phyloP scores from a whole-genome alignment of 176 grass and related monocot species.

The Guadua angustifolia region DNA sequence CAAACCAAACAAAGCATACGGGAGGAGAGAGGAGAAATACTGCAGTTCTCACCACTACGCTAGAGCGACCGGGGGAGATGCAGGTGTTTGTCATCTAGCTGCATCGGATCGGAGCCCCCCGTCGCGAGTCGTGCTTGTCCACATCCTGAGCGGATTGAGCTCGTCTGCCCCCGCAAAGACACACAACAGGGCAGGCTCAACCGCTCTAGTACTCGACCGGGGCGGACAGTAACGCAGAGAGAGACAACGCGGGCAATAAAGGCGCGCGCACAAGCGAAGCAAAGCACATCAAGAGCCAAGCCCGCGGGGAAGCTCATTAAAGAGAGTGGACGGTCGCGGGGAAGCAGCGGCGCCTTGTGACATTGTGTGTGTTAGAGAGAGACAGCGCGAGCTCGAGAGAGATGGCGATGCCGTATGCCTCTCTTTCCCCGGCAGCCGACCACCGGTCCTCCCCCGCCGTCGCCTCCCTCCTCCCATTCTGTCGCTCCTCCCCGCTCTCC shows the following conservation, averaged over 20 bases:
- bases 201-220: background rate
- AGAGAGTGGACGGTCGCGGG: slow-evolving; percentile 16
- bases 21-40: too few species aligned
- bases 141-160: background rate
- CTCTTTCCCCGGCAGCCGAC: slow-evolving; percentile 58
- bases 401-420: slow-evolving; percentile 67
- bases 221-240: slow-evolving; percentile 33
- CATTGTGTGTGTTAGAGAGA: background rate
- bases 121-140: slow-evolving; percentile 38
- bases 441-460: slow-evolving; percentile 32
- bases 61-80: slow-evolving; percentile 29
- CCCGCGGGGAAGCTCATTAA: slow-evolving; percentile 37
- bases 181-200: background rate
- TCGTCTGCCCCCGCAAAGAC: slow-evolving; percentile 29
- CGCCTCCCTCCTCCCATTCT: slow-evolving; percentile 46
- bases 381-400: background rate
- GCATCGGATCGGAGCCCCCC: background rate
- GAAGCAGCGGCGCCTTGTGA: slow-evolving; percentile 13
- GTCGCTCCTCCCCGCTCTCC: slow-evolving; percentile 44
- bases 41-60: slow-evolving; percentile 13
- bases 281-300: slow-evolving; percentile 44
- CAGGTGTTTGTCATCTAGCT: slow-evolving; percentile 42
- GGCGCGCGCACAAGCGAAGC: slow-evolving; percentile 44
- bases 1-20: slow-evolving; percentile 4
- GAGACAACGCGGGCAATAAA: slow-evolving; percentile 55